These are phyloP conservation scores for Aspergillus tubingensis DNA, from an alignment of 2,329 filamentous ascomycete genomes.

Conservation along the genomic window DNA sequence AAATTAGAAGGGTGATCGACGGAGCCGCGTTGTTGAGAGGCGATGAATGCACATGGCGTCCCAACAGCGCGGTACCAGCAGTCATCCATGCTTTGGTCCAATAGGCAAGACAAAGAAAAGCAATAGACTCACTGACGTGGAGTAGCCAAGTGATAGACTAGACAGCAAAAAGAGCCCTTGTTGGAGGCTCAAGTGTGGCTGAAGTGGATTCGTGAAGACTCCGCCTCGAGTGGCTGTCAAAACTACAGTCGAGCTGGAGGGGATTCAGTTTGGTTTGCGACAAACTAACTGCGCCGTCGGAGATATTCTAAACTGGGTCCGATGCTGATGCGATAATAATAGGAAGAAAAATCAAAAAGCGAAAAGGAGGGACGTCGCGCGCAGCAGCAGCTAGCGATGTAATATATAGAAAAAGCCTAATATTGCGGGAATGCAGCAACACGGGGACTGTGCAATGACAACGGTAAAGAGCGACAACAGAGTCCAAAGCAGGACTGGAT, in stretches of 20 bases:
- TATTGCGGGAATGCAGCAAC: background rate
- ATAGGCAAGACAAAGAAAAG: background rate
- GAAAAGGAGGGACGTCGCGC: background rate
- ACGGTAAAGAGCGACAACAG: background rate
- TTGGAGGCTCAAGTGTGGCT: background rate
- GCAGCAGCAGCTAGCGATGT: background rate
- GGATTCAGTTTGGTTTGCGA: background rate
- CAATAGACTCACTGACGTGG: background rate
- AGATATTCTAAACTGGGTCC: background rate
- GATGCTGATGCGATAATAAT: background rate
- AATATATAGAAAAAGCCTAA: background rate
- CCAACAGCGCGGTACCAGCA: background rate
- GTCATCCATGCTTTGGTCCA: background rate
- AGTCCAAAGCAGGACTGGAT: background rate
- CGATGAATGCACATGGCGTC: background rate
- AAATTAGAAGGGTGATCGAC: background rate
- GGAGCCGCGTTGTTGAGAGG: background rate
- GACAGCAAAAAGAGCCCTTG: background rate
- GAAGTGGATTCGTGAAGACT: background rate
- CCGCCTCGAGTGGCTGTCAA: background rate
- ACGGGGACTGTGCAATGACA: background rate
- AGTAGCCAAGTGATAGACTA: background rate
- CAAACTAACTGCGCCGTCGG: background rate
- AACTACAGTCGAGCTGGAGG: background rate
- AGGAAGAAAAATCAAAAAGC: too few relatives aligned